These are phyloP conservation scores for Penicillium salamii DNA, from an alignment of 495 filamentous ascomycete species.

Conservation along the genomic window DNA sequence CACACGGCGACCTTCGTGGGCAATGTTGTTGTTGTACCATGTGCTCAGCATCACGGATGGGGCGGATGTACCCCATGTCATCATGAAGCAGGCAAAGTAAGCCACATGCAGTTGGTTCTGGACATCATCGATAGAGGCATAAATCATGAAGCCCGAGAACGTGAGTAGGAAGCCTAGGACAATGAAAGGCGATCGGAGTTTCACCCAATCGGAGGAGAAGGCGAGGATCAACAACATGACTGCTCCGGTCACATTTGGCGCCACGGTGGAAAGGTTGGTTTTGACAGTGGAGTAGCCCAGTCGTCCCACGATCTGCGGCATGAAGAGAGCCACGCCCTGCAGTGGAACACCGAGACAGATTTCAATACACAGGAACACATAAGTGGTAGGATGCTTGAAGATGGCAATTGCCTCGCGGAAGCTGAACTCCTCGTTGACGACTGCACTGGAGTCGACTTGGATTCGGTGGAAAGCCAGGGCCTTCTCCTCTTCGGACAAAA, in stretches of 20 bases:
- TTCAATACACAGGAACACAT: slow-evolving; percentile 64
- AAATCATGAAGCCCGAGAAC: slow-evolving; percentile 74
- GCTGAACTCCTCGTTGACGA: slow-evolving; percentile 69
- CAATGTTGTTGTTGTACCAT: slow-evolving; percentile 81
- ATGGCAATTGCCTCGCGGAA: slow-evolving; percentile 62
- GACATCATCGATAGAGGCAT: slow-evolving; percentile 62
- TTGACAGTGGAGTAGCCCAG: slow-evolving; percentile 63
- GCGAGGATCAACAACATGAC: slow-evolving; percentile 67
- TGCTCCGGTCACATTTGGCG: slow-evolving; percentile 67
- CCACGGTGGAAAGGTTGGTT: slow-evolving; percentile 76
- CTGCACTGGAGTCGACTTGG: slow-evolving; percentile 66
- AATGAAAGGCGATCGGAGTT: slow-evolving; percentile 72
- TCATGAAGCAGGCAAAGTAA: slow-evolving; percentile 80
- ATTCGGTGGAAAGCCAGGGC: slow-evolving; percentile 70
- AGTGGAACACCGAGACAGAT: slow-evolving; percentile 75
- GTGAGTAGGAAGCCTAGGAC: slow-evolving; percentile 70
- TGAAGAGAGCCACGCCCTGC: slow-evolving; percentile 66
- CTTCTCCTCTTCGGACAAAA: slow-evolving; percentile 64
- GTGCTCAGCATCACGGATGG: slow-evolving; percentile 51
- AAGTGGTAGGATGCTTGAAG: slow-evolving; percentile 61
- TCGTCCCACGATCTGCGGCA: slow-evolving; percentile 69
- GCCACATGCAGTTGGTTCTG: slow-evolving; percentile 56
- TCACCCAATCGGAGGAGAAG: slow-evolving; percentile 60
- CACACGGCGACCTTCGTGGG: slow-evolving; percentile 69
- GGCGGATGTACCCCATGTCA: slow-evolving; percentile 66